phyloP scores from a whole-genome alignment of 441 rosid genomes.

The Aquilaria agallochum region DNA sequence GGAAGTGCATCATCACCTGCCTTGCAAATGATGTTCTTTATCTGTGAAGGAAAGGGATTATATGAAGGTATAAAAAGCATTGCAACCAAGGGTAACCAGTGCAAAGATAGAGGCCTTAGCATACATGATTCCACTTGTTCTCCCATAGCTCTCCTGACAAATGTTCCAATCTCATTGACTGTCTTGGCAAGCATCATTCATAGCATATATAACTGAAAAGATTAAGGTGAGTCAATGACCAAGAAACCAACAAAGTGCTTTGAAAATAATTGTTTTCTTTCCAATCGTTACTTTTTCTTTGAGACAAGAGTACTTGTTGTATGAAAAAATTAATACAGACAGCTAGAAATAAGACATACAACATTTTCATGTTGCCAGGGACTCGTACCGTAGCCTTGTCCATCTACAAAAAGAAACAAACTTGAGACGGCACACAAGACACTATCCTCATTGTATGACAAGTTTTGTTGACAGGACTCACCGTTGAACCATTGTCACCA shows the following conservation, averaged over 20 bases:
- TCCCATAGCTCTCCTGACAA: conserved; percentile 93
- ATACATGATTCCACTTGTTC: conserved; percentile 95
- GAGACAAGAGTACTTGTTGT: no score
- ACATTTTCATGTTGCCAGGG: conserved; percentile 78
- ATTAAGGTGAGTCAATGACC: conserved; percentile 12
- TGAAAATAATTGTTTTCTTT: background rate
- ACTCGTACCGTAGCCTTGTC: conserved; percentile 76
- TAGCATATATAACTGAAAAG: conserved; percentile 65
- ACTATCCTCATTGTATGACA: conserved; percentile 5
- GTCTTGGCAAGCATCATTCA: conserved; percentile 89
- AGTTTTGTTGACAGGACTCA: conserved; percentile 37
- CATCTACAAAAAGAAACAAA: conserved; percentile 55
- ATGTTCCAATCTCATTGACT: conserved; percentile 81
- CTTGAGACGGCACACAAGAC: conserved; percentile 7
- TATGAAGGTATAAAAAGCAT: conserved; percentile 9
- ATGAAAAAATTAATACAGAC: conserved; percentile 2
- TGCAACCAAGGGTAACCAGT: conserved; percentile 13
- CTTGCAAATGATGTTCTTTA: conserved; percentile 70
- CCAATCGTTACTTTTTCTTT: no score
- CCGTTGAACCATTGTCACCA: conserved; percentile 97
- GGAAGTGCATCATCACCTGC: conserved; percentile 22
- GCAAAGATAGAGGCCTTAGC: conserved; percentile 13
- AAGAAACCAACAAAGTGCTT: conserved; percentile 1
- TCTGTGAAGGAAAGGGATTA: conserved; percentile 29
- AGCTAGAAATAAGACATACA: conserved; percentile 39